Evolutionary conservation across 225 moss, liverwort and hornwort genomes (phyloP).

Genomic region (Lunularia cruciata): DNA sequence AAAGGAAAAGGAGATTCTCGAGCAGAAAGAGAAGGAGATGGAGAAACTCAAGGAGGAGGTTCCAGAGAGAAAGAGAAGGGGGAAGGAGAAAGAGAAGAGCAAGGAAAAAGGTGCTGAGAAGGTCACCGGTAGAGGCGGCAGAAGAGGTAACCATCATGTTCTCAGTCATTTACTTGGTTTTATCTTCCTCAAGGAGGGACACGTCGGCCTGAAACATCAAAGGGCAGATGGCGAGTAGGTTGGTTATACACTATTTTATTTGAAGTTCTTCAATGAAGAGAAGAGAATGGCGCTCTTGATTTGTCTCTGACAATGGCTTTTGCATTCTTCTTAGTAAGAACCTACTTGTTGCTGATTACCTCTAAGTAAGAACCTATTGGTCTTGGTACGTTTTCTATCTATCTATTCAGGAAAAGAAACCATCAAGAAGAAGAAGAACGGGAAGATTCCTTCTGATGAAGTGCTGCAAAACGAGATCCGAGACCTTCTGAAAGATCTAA

Average conservation of each 20-base stretch:
- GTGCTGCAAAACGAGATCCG: constrained; percentile 65
- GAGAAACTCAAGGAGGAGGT: constrained; percentile 34
- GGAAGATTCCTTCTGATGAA: constrained; percentile 53
- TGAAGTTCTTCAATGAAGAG: constrained; percentile 32
- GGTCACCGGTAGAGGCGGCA: constrained; percentile 33
- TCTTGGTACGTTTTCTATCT: not conserved
- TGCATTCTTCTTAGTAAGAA: too few species aligned
- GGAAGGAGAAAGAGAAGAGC: constrained; percentile 32
- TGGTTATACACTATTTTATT: not conserved
- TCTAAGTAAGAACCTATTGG: too few species aligned
- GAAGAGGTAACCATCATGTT: constrained; percentile 23
- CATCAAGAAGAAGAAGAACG: constrained; percentile 40
- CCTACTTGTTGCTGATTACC: too few species aligned
- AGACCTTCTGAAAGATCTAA: constrained; percentile 61
- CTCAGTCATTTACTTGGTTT: not conserved
- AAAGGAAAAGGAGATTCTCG: constrained; percentile 48
- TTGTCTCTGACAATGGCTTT: constrained; percentile 6
- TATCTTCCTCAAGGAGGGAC: not conserved
- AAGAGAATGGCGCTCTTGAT: not conserved
- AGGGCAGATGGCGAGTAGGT: too few species aligned
- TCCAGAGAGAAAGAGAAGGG: constrained; percentile 41
- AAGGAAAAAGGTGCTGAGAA: constrained; percentile 32
- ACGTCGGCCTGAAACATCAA: not conserved
- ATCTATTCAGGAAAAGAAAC: constrained; percentile 28
- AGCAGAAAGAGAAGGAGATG: constrained; percentile 34